Percentiles rank a stretch among this genome's conserved stretches.
Conservation (phyloP, 192 early-diverging fungal genomes). For the Gamsiella multidivaricata region DNA sequence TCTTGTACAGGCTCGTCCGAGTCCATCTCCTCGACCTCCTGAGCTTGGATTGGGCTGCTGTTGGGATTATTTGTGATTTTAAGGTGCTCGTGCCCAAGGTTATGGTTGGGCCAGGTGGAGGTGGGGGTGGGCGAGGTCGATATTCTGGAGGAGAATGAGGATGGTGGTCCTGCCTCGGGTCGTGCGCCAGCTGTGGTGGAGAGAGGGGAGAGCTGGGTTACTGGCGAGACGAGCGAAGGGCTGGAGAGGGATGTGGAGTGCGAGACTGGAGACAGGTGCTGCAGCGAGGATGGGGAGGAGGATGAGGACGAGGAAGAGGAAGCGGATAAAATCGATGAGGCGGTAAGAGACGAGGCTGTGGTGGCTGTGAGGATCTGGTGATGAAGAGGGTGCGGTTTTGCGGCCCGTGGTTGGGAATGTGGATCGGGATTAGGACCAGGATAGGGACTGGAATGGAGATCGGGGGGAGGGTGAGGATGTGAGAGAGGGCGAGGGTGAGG, state of each 20-base stretch:
- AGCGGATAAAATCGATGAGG: background rate
- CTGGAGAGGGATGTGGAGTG: background rate
- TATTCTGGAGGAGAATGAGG: background rate
- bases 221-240: too few relatives aligned
- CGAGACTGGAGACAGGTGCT: background rate
- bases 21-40: background rate
- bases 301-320: background rate
- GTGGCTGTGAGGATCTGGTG: background rate
- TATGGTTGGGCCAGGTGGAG: too few relatives aligned
- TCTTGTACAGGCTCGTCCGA: background rate
- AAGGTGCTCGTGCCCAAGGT: background rate
- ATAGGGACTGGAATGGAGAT: too few relatives aligned
- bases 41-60: background rate
- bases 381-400: background rate
- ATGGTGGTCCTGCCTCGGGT: too few relatives aligned
- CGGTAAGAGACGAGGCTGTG: background rate
- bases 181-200: too few relatives aligned
- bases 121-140: background rate
- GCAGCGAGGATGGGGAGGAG: background rate
- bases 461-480: too few relatives aligned
- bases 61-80: too few relatives aligned
- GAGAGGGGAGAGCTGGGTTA: too few relatives aligned
- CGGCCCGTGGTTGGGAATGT: too few relatives aligned
- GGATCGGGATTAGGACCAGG: too few relatives aligned
- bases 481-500: too few relatives aligned